These are phyloP conservation scores for Candida insectalens DNA, from an alignment of 805 yeast genomes.

Conservation along the genomic window DNA sequence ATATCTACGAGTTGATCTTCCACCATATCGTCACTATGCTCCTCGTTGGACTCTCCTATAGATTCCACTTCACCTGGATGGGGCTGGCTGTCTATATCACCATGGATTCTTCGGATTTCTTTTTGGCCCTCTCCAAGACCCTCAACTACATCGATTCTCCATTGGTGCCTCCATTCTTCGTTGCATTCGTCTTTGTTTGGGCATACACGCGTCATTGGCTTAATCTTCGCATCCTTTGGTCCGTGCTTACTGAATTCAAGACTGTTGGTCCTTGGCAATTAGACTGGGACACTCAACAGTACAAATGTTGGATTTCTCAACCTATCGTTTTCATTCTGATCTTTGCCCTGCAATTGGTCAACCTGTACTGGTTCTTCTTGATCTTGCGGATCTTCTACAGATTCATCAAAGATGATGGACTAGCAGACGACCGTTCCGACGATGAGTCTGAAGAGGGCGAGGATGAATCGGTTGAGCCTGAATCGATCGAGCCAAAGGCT, in stretches of 20 bases:
- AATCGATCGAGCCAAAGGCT: no score
- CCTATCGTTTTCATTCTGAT: constrained; percentile 77
- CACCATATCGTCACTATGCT: constrained; percentile 91
- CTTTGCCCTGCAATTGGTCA: constrained; percentile 74
- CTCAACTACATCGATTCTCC: constrained; percentile 72
- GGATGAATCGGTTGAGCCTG: constrained; percentile 24
- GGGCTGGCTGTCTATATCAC: constrained; percentile 86
- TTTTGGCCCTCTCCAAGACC: constrained; percentile 77
- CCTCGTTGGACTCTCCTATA: constrained; percentile 76
- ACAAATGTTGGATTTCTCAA: constrained; percentile 93
- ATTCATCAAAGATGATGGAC: constrained; percentile 46
- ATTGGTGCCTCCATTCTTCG: constrained; percentile 53
- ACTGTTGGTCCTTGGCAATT: constrained; percentile 76
- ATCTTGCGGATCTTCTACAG: constrained; percentile 73
- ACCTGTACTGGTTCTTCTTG: constrained; percentile 78
- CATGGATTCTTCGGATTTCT: constrained; percentile 93
- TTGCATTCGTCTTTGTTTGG: constrained; percentile 69
- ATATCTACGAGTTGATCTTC: constrained; percentile 79
- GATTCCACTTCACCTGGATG: constrained; percentile 95
- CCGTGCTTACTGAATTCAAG: constrained; percentile 75
- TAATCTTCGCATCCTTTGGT: constrained; percentile 73
- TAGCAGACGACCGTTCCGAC: constrained; percentile 81
- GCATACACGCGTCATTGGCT: constrained; percentile 80
- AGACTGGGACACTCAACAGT: constrained; percentile 85
- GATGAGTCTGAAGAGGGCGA: constrained; percentile 54